A percentile compares a stretch with the other conserved stretches of the same genome.
phyloP scores from a whole-genome alignment of 179 eudicot genomes.

The Beta macrorhiza region DNA sequence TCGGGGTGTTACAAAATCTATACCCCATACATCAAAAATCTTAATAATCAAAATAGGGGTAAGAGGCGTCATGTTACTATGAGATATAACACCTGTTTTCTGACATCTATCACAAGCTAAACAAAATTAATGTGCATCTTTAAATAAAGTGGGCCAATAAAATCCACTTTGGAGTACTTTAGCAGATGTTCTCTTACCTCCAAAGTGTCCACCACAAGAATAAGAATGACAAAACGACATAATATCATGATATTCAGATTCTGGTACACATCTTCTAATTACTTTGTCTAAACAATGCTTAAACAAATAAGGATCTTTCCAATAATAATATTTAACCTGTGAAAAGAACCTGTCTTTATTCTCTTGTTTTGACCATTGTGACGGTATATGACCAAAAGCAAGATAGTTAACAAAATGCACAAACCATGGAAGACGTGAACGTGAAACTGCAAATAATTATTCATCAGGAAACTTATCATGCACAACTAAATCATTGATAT shows the following conservation, averaged over 20 bases:
- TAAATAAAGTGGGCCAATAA: no score
- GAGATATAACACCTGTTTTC: no score
- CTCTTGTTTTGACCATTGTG: neutral
- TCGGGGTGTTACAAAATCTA: no score
- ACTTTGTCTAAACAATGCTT: neutral
- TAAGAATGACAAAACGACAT: no score
- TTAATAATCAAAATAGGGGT: no score
- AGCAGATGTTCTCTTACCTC: no score
- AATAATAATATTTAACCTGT: neutral
- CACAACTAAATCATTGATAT: neutral
- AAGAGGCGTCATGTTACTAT: no score
- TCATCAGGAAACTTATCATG: neutral
- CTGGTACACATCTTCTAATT: neutral
- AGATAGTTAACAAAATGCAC: conserved; percentile 1
- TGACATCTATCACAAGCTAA: no score
- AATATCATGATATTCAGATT: neutral
- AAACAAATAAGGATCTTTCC: neutral
- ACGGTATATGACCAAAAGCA: neutral
- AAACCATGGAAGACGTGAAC: neutral
- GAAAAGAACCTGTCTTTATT: neutral
- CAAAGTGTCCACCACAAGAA: no score
- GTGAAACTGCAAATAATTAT: neutral
- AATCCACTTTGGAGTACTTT: no score
- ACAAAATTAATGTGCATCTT: no score
- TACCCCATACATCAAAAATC: no score